These are phyloP conservation scores for Anisodus acutangulus DNA, from an alignment of 257 asterid species.

Conservation along the genomic window DNA sequence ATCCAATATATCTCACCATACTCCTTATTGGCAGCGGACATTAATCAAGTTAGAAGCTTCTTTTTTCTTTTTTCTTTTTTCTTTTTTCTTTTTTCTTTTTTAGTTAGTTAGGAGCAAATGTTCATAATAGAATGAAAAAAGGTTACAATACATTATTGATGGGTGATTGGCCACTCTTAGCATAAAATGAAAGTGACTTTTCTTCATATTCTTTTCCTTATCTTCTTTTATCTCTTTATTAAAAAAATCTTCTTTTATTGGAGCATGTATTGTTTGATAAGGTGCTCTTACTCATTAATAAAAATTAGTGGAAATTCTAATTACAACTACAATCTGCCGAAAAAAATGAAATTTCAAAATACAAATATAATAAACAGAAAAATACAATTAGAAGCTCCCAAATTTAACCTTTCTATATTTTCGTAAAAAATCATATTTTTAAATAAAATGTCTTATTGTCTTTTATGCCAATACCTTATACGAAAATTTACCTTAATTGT, in stretches of 20 bases:
- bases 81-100: too few species aligned
- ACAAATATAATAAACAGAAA: not conserved
- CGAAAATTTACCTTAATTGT: not conserved
- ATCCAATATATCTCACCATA: too few species aligned
- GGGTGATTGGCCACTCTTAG: slow-evolving; percentile 17
- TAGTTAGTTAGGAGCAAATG: not conserved
- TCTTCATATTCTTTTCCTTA: not conserved
- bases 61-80: too few species aligned
- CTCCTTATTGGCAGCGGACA: too few species aligned
- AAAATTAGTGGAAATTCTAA: not conserved
- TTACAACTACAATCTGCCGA: not conserved
- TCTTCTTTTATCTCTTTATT: not conserved
- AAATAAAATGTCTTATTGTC: not conserved
- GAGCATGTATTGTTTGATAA: not conserved
- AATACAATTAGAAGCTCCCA: not conserved
- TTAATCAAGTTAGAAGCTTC: too few species aligned
- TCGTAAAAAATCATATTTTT: not conserved
- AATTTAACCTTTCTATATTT: not conserved
- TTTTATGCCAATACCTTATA: not conserved
- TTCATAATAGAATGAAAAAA: not conserved
- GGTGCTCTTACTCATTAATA: not conserved
- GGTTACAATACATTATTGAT: not conserved
- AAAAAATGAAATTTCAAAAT: not conserved
- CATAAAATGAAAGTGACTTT: not conserved
- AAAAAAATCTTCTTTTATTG: not conserved